Evolutionary conservation across 2,329 filamentous ascomycete genomes (phyloP), one percentile per base, ranked within the genome.

Genomic region (Elsinoe necatrix): DNA sequence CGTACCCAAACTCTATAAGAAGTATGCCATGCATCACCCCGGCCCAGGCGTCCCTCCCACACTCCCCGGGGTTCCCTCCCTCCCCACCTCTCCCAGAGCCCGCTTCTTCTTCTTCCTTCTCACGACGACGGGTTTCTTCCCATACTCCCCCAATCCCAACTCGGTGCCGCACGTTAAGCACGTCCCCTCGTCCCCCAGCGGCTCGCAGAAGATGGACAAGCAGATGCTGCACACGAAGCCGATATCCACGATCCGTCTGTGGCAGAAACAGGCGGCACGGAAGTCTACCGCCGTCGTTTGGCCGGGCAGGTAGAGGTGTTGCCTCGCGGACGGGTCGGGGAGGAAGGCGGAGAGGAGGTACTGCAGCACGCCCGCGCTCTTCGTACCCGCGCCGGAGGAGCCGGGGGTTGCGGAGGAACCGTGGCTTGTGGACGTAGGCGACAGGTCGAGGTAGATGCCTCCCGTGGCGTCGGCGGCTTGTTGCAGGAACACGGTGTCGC

Each of bases 191-290:
- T 81, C 80, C 60, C 77, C 74, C 1, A 81, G 74, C 25, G 81
- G 78, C 43, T 80, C 76, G 73, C 90, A 95, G 69, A 95, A 95
- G 65, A 95, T 98, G 70, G 89, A 95, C 43, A 98, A 76, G 68
- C 93, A 98, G 63, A 98, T 90, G 60, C 89, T 95, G 75, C 93
- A 98, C 35, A 98, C 92, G 68, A 89, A 98, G 7, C 91, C 93
- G 1, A 91, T 83, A 71, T 96, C 89, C 42, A 98, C 86, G 18
- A 97, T 89, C 34, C 82, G 83, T 52, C 92, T 80, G 72, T 98
- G 93, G 69, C 93, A 98, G 74, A 98, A 98, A 69, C 93, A 98
- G 2, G 93, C 93, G n/a, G 95, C 92, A 42, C 93, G 83, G 69
- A 98, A 98, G 72, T 98, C 95, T 42, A 98, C 90, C 43, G 86